Percentiles rank a stretch among this genome's conserved stretches.
Evolutionary conservation across 2,329 filamentous ascomycete genomes (phyloP).

Genomic region (Diaporthe longicolla): DNA sequence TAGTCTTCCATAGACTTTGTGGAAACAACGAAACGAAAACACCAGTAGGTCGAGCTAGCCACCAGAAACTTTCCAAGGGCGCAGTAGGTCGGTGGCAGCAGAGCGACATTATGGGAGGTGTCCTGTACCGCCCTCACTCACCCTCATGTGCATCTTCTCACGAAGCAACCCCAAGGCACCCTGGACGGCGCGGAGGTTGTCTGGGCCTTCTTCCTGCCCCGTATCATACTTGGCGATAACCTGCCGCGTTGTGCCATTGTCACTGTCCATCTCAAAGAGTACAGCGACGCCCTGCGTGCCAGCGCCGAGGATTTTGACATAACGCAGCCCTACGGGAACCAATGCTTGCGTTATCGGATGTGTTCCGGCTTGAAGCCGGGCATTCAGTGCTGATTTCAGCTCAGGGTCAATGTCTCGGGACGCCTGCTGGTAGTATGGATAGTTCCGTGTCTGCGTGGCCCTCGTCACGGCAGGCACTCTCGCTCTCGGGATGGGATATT

Average conservation of each 20-base stretch:
- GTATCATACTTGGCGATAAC: not conserved
- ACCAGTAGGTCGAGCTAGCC: not conserved
- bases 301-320: not conserved
- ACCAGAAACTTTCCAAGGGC: too few relatives aligned
- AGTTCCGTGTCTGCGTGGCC: too few relatives aligned
- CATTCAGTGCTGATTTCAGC: not conserved
- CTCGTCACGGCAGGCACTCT: not conserved
- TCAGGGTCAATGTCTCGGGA: not conserved
- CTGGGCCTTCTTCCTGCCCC: not conserved
- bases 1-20: not conserved
- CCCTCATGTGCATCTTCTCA: slow-evolving; percentile 12
- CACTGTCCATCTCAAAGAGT: not conserved
- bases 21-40: slow-evolving; percentile 3
- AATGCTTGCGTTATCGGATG: not conserved
- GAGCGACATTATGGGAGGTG: not conserved
- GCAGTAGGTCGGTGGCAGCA: too few relatives aligned
- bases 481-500: not conserved
- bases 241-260: not conserved
- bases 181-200: not conserved
- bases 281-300: not conserved
- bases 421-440: not conserved
- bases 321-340: not conserved
- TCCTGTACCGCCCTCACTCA: not conserved
- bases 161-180: not conserved
- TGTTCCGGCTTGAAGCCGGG: not conserved